phyloP scores from a whole-genome alignment of 1,284 basidiomycete species.

The Pseudomicrostroma phylloplanum region DNA sequence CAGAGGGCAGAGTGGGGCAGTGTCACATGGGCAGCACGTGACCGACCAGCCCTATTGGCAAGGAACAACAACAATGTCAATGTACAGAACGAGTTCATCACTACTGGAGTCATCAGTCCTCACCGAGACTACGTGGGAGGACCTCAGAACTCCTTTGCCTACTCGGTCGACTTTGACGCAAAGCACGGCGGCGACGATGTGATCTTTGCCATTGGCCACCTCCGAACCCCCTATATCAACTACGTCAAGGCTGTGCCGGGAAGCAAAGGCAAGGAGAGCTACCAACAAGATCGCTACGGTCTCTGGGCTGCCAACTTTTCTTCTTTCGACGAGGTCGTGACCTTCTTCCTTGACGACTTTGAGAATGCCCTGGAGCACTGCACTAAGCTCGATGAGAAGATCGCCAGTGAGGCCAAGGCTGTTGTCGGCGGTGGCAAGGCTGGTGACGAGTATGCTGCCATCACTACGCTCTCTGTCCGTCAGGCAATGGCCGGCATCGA shows the following conservation, averaged over 20 bases:
- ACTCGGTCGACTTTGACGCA: constrained; percentile 38
- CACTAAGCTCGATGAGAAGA: constrained; percentile 46
- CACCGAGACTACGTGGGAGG: constrained; percentile 34
- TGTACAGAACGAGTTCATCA: constrained; percentile 38
- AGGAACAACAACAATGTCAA: constrained; percentile 46
- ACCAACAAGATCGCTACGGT: constrained; percentile 41
- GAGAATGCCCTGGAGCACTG: constrained; percentile 58
- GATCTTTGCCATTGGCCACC: constrained; percentile 40
- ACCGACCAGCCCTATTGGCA: constrained; percentile 30
- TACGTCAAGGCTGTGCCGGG: constrained; percentile 32
- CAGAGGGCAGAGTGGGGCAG: constrained; percentile 49
- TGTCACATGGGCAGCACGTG: constrained; percentile 36
- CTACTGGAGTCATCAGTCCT: constrained; percentile 29
- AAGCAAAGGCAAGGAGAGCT: constrained; percentile 24
- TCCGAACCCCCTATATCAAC: constrained; percentile 41
- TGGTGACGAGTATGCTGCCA: constrained; percentile 45
- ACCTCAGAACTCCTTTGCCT: constrained; percentile 45
- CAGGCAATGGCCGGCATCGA: constrained; percentile 45
- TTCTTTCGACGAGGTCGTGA: constrained; percentile 50
- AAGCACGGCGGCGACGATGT: constrained; percentile 31
- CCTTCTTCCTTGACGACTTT: constrained; percentile 59
- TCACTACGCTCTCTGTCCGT: constrained; percentile 40
- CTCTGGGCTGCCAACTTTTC: constrained; percentile 43
- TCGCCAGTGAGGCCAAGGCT: constrained; percentile 36
- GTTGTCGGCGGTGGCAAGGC: constrained; percentile 37